These are phyloP conservation scores for Quillaja saponaria DNA, from an alignment of 306 rosid genomes.

Conservation along the genomic window DNA sequence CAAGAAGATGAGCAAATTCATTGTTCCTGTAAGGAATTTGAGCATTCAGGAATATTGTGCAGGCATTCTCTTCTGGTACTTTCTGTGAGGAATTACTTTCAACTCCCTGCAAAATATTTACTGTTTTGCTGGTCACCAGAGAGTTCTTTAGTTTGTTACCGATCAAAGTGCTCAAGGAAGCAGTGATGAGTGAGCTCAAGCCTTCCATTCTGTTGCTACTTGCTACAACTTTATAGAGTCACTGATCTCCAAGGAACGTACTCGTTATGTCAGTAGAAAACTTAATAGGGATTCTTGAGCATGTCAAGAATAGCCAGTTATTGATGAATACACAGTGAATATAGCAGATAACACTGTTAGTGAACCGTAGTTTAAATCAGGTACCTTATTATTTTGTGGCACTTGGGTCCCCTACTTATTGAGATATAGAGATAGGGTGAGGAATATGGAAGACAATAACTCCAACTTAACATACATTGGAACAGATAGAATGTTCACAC, in stretches of 20 bases:
- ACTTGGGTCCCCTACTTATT: neutral
- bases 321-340: conserved; percentile 44
- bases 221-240: conserved; percentile 54
- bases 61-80: conserved; percentile 63
- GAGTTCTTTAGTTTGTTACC: conserved; percentile 33
- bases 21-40: conserved; percentile 70
- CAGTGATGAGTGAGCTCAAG: conserved; percentile 40
- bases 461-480: too few species aligned
- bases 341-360: conserved; percentile 36
- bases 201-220: conserved; percentile 51
- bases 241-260: conserved; percentile 46
- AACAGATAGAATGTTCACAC: too few species aligned
- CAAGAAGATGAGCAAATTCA: conserved; percentile 52
- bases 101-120: conserved; percentile 58
- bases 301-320: conserved; percentile 49
- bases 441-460: too few species aligned
- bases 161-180: conserved; percentile 34
- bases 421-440: neutral
- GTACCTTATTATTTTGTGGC: conserved; percentile 3
- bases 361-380: conserved; percentile 24
- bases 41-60: conserved; percentile 64
- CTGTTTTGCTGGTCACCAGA: conserved; percentile 57
- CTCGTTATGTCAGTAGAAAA: conserved; percentile 46
- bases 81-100: conserved; percentile 51
- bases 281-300: conserved; percentile 56